A percentile compares a stretch with the other conserved stretches of the same genome.
These are phyloP conservation scores for Puccinia hordei DNA, from an alignment of 1,284 basidiomycete species.

Conservation along the genomic window DNA sequence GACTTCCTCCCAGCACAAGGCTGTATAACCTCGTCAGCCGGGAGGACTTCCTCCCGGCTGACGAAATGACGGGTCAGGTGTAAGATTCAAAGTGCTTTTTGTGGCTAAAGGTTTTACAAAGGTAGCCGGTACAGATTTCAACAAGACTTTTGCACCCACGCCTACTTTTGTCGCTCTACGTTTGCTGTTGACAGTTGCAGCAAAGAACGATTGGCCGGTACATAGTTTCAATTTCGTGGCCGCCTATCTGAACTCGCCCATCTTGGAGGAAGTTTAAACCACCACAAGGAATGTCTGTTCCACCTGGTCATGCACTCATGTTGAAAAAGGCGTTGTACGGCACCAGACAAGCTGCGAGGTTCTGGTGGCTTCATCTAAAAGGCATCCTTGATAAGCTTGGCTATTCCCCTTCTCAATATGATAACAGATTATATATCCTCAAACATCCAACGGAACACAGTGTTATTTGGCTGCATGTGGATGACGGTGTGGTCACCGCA, in stretches of 20 bases:
- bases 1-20: no score
- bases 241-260: not conserved
- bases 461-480: conserved; percentile 18
- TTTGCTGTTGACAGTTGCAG: not conserved
- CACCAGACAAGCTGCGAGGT: not conserved
- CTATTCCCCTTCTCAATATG: not conserved
- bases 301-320: not conserved
- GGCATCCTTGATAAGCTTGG: not conserved
- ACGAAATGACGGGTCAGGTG: not conserved
- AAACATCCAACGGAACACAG: not conserved
- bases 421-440: not conserved
- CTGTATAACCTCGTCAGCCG: no score
- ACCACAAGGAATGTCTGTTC: not conserved
- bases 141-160: no score
- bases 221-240: conserved; percentile 18
- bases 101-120: conserved; percentile 24
- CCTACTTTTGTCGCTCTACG: not conserved
- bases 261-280: not conserved
- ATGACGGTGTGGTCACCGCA: not conserved
- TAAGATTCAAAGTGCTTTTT: not conserved
- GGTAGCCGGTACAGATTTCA: not conserved
- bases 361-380: conserved; percentile 1
- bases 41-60: no score
- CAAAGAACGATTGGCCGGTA: not conserved
- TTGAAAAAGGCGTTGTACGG: conserved; percentile 3